A percentile compares a stretch with the other conserved stretches of the same genome.
Conservation (phyloP, 139 green algal genomes). For the Chlorella sorokiniana region DNA sequence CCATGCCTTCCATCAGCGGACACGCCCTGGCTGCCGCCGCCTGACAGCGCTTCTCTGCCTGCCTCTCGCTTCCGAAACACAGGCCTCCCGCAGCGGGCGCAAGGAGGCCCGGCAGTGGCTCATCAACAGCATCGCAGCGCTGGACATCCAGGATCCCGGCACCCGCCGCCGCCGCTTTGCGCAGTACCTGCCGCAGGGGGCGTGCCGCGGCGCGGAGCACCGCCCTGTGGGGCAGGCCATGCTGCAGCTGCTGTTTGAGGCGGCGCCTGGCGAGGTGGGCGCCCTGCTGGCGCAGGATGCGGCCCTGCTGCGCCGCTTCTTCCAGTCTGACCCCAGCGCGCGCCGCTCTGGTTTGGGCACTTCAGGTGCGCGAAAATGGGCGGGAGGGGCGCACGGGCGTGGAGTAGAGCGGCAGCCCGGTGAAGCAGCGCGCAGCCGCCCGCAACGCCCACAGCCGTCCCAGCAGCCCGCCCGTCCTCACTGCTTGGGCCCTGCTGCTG, state of each 20-base stretch:
- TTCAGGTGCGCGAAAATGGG: slow-evolving; percentile 35
- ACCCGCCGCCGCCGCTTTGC: slow-evolving; percentile 22
- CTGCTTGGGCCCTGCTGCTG: neutral
- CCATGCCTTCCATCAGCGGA: neutral
- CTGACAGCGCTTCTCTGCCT: neutral
- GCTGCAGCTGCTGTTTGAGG: slow-evolving; percentile 27
- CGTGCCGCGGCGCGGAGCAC: slow-evolving; percentile 20
- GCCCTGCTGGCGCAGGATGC: slow-evolving; percentile 19
- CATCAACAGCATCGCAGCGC: slow-evolving; percentile 8
- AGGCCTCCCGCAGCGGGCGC: slow-evolving; percentile 16
- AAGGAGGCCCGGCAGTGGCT: slow-evolving; percentile 30
- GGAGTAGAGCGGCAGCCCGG: neutral
- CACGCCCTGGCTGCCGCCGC: neutral
- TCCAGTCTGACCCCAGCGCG: slow-evolving; percentile 5
- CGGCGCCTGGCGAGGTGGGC: slow-evolving; percentile 5
- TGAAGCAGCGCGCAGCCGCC: neutral
- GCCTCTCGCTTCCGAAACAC: no score
- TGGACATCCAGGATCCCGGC: slow-evolving; percentile 7
- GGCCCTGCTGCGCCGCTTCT: slow-evolving; percentile 24
- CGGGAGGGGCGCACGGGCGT: neutral
- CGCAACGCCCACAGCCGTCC: neutral
- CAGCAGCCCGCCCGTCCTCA: neutral
- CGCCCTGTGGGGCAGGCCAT: slow-evolving; percentile 2
- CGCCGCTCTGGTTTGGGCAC: slow-evolving; percentile 60
- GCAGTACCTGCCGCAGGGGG: slow-evolving; percentile 18